Conservation (phyloP, 2,329 filamentous ascomycete species). For the Purpureocillium lavendulum region DNA sequence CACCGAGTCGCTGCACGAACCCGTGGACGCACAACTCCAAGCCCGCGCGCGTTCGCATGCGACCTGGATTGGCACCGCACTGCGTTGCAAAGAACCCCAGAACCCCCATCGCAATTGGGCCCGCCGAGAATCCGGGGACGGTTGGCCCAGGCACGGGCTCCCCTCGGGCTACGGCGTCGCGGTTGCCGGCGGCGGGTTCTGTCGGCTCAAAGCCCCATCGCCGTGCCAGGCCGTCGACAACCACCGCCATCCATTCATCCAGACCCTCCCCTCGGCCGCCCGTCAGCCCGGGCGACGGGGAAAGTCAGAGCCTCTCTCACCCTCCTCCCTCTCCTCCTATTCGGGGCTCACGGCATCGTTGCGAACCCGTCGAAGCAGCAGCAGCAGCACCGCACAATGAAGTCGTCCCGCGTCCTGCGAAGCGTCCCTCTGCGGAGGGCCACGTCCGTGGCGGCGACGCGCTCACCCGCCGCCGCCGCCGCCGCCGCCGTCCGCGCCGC, state of each 20-base stretch:
- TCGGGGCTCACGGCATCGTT: too few relatives aligned
- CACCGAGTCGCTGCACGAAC: too few relatives aligned
- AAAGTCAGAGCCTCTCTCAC: background rate
- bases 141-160: too few relatives aligned
- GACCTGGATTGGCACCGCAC: too few relatives aligned
- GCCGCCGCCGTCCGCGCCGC: slow-evolving; percentile 24
- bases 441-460: slow-evolving; percentile 11
- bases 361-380: too few relatives aligned
- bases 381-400: too few relatives aligned
- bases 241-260: slow-evolving; percentile 1
- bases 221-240: slow-evolving; percentile 6
- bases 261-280: slow-evolving; percentile 2
- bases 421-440: slow-evolving; percentile 18
- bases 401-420: too few relatives aligned
- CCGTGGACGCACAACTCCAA: too few relatives aligned
- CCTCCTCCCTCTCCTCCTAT: too few relatives aligned
- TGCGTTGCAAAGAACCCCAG: too few relatives aligned
- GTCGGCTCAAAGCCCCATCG: slow-evolving; percentile 22
- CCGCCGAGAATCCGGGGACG: background rate
- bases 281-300: background rate
- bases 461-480: slow-evolving; percentile 9
- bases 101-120: background rate
- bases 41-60: too few relatives aligned
- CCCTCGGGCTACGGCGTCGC: background rate
- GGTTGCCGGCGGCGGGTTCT: slow-evolving; percentile 13